Evolutionary conservation across 1,284 basidiomycete genomes (phyloP).

Genomic region (Boletus mariae): DNA sequence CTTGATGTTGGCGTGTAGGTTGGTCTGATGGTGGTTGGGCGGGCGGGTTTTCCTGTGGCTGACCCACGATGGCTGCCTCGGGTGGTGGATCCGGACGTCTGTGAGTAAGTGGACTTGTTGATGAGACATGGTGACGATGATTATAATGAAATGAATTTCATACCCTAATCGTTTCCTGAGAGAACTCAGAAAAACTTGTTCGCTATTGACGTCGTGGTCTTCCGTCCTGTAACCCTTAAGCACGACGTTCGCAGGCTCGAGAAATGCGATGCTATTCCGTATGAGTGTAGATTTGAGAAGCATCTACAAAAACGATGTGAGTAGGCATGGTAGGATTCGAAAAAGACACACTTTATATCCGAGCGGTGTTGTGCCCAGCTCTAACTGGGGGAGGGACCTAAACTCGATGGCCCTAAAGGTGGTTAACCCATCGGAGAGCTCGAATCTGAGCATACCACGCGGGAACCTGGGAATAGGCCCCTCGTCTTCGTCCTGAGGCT

Average conservation of each 20-base stretch:
- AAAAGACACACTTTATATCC: constrained; percentile 61
- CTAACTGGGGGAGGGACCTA: constrained; percentile 52
- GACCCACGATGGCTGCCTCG: constrained; percentile 6
- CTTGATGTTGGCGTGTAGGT: constrained; percentile 9
- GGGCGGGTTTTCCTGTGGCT: constrained; percentile 7
- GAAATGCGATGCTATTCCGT: constrained; percentile 60
- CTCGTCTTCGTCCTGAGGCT: constrained; percentile 60
- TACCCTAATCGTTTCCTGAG: constrained; percentile 62
- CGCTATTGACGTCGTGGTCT: constrained; percentile 54
- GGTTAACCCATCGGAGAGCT: constrained; percentile 63
- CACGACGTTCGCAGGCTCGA: constrained; percentile 59
- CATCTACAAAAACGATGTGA: constrained; percentile 53
- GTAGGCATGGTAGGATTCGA: neutral
- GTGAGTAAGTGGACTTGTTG: neutral
- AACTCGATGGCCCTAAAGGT: constrained; percentile 69
- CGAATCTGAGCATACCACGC: constrained; percentile 62
- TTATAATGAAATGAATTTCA: constrained; percentile 19
- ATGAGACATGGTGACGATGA: neutral
- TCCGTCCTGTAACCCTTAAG: constrained; percentile 56
- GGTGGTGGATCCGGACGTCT: constrained; percentile 29
- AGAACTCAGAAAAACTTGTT: constrained; percentile 50
- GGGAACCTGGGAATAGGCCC: constrained; percentile 73
- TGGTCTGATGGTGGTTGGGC: constrained; percentile 8
- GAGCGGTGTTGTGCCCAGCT: constrained; percentile 62
- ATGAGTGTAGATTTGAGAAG: constrained; percentile 59